A percentile compares a stretch with the other conserved stretches of the same genome.
Evolutionary conservation across 2,329 filamentous ascomycete species (phyloP).

Genomic region (Aspergillus sp.): DNA sequence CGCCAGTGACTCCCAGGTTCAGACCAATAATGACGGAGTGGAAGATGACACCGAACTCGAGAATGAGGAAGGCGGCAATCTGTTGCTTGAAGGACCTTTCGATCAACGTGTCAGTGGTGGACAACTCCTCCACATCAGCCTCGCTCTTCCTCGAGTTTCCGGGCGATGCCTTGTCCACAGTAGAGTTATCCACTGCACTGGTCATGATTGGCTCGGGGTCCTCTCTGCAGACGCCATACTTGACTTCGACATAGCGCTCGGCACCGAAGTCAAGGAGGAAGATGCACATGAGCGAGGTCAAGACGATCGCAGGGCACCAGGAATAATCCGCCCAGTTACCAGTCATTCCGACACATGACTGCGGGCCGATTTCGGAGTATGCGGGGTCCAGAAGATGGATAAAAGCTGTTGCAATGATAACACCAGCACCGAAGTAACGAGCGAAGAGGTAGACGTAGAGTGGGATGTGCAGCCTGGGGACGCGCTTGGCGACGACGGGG

Average conservation of each 20-base stretch:
- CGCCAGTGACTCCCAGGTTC: conserved; percentile 60
- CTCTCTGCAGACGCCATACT: conserved; percentile 13
- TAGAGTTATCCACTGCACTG: conserved; percentile 6
- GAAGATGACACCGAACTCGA: conserved; percentile 65
- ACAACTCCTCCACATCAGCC: conserved; percentile 5
- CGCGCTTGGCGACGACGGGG: conserved; percentile 14
- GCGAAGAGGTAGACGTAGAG: conserved; percentile 16
- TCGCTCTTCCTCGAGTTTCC: background rate
- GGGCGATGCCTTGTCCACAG: background rate
- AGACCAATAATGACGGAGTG: conserved; percentile 66
- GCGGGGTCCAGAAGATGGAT: conserved; percentile 19
- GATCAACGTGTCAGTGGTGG: background rate
- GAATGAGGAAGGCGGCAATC: conserved; percentile 46
- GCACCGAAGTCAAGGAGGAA: conserved; percentile 18
- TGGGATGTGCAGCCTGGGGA: conserved; percentile 10
- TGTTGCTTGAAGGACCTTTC: conserved; percentile 40
- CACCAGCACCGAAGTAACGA: conserved; percentile 17
- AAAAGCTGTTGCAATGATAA: conserved; percentile 18
- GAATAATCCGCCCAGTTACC: conserved; percentile 17
- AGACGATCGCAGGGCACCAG: conserved; percentile 17
- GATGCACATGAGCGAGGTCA: conserved; percentile 12
- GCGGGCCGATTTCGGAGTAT: conserved; percentile 16
- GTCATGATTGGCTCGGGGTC: conserved; percentile 14
- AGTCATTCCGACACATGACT: conserved; percentile 17
- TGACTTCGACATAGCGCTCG: conserved; percentile 17